phyloP scores from a whole-genome alignment of 2,329 filamentous ascomycete species.

The Nothophaeocryptopus gaeumannii region DNA sequence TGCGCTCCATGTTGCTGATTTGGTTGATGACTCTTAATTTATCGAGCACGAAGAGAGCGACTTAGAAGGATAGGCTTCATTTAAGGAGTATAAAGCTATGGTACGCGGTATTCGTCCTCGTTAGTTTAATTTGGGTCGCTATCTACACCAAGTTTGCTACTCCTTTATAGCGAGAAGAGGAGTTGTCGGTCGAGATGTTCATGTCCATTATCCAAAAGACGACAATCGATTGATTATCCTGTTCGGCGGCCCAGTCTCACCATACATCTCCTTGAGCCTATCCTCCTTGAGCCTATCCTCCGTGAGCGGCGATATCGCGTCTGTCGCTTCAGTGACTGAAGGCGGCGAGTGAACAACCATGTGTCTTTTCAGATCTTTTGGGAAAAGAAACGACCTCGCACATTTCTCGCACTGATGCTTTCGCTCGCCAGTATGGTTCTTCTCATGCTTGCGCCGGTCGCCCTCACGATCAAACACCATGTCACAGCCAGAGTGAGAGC shows the following conservation, averaged over 20 bases:
- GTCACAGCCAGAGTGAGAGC: conserved; percentile 8
- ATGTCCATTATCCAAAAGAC: no score
- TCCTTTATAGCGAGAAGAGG: no score
- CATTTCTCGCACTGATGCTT: conserved; percentile 14
- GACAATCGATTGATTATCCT: neutral
- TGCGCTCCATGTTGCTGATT: no score
- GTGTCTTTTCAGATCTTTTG: conserved; percentile 19
- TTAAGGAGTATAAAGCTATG: no score
- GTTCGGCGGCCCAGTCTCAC: neutral
- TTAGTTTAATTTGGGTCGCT: no score
- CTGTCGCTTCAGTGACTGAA: neutral
- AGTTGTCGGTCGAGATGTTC: no score
- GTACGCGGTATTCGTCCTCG: no score
- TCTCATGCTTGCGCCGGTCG: conserved; percentile 19
- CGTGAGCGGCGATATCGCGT: neutral
- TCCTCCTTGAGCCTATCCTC: neutral
- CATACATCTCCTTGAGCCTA: neutral
- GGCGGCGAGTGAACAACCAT: conserved; percentile 1
- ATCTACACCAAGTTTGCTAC: no score
- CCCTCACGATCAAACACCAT: conserved; percentile 19
- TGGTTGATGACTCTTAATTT: no score
- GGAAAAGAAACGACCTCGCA: conserved; percentile 14
- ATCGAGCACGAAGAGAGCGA: no score
- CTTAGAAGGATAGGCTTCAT: no score
- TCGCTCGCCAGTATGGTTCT: conserved; percentile 14